A percentile compares a stretch with the other conserved stretches of the same genome.
These are phyloP conservation scores for Cadophora luteo-olivacea DNA, from an alignment of 2,329 filamentous ascomycete genomes.

Conservation along the genomic window DNA sequence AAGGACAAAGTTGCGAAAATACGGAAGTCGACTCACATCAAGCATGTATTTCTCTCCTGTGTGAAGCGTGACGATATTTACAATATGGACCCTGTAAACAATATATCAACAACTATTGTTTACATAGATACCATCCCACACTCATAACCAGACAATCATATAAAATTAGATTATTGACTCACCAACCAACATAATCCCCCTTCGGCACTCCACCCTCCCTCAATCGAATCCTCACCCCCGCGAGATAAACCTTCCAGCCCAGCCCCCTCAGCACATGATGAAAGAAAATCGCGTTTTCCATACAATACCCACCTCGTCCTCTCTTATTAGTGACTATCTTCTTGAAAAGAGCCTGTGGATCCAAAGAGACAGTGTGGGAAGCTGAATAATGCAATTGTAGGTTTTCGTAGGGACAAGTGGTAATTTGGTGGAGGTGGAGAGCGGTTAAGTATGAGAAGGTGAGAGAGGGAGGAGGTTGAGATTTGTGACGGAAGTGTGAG, in stretches of 20 bases:
- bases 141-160: no score
- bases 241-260: conserved; percentile 61
- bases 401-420: conserved; percentile 40
- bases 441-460: conserved; percentile 36
- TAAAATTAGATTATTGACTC: background rate
- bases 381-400: conserved; percentile 39
- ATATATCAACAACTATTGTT: no score
- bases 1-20: no score
- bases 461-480: conserved; percentile 24
- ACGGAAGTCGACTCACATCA: conserved; percentile 56
- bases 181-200: conserved; percentile 42
- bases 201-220: conserved; percentile 37
- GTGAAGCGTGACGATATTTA: conserved; percentile 63
- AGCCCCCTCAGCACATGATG: conserved; percentile 57
- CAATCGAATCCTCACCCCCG: conserved; percentile 49
- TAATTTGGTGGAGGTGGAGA: conserved; percentile 38
- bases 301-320: conserved; percentile 64
- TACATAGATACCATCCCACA: no score
- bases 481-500: conserved; percentile 22
- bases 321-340: conserved; percentile 38
- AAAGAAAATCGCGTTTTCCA: conserved; percentile 63
- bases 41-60: conserved; percentile 55
- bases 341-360: conserved; percentile 38
- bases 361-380: conserved; percentile 30
- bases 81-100: conserved; percentile 57